Evolutionary conservation across 345 rosid genomes (phyloP), one percentile per base, ranked within the genome.

Genomic region (Eutrema yunnanense): DNA sequence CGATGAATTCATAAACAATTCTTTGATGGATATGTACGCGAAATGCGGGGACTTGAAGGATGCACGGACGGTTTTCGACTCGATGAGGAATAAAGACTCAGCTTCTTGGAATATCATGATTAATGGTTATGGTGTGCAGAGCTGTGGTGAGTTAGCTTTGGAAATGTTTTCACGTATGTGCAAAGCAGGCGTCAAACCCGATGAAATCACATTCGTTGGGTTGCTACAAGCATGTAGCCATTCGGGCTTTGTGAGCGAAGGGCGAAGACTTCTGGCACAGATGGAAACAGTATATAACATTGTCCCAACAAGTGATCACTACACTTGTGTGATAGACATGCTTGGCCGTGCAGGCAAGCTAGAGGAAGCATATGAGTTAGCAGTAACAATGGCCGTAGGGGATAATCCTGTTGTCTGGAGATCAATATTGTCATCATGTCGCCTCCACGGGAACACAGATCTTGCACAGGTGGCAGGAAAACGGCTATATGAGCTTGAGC

Each of bases 51-150:
- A 81, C 63, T 79, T 83, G 81, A 78, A 73, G 73, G 82, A 84
- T 27, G 93, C 90, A 8, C 76, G n/a, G 3, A 44, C 64, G 70
- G 77, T 84, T 75, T 88, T 86, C 33, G 65, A 82, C 62, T 69
- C 50, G 12, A 76, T 84, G 82, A 82, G 80, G 57, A 69, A 27
- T 6, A 82, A 58, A 73, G 86, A 84, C 77, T 77, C 80, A 44
- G 86, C 87, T 26, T 85, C 95, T 10, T 88, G 95, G 91, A 86
- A 84, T 58, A 84, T 84, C 56, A 80, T 88, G 81, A 85, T 86
- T 29, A 76, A 67, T 71, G 95, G 90, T 29, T 85, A 81, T 32
- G 95, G 85, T 44, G 72, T 84, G 52, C 87, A 85, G 65, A 86
- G 92, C 67, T 66, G 78, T 27, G 88, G 84, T 6, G 67, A 60